Evolutionary conservation across 371 early-diverging fungal genomes (phyloP).

Genomic region (Coemansia sp.): DNA sequence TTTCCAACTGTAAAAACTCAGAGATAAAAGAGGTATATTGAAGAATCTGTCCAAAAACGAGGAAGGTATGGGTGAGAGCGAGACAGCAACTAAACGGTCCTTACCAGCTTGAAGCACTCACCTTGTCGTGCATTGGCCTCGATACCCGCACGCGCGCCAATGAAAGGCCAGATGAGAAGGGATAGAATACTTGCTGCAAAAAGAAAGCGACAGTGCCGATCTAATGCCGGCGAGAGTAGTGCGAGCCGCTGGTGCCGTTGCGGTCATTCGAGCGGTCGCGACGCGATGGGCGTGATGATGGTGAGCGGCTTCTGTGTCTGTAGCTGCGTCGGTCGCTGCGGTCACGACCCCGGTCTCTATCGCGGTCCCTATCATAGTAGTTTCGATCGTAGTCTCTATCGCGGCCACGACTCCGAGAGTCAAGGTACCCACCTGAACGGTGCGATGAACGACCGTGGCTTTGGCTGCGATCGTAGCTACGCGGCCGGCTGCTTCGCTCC

Average conservation of each 20-base stretch:
- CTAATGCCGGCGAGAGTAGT: constrained; percentile 31
- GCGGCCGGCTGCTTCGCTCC: constrained; percentile 11
- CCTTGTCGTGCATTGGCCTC: not conserved
- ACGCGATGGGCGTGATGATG: constrained; percentile 24
- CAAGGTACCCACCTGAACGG: constrained; percentile 45
- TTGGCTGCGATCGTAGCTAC: constrained; percentile 6
- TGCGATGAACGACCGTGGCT: constrained; percentile 13
- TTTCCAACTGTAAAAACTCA: not conserved
- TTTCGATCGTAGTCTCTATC: constrained; percentile 26
- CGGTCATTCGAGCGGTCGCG: constrained; percentile 46
- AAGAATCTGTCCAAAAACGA: too few relatives aligned
- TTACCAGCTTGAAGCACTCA: not conserved
- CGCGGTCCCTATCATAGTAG: constrained; percentile 45
- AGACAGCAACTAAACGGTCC: not conserved
- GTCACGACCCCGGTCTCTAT: constrained; percentile 51
- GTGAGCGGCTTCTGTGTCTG: constrained; percentile 49
- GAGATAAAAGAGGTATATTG: too few relatives aligned
- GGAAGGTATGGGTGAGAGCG: too few relatives aligned
- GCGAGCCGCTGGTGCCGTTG: constrained; percentile 14
- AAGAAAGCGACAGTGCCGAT: not conserved
- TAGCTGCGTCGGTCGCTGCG: constrained; percentile 39
- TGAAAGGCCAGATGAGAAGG: constrained; percentile 1
- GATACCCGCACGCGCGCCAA: not conserved
- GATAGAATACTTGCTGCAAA: not conserved
- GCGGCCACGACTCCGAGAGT: constrained; percentile 37